Base-by-base conservation (phyloP, 441 rosid species). In the Pelargonium citronellum region DNA sequence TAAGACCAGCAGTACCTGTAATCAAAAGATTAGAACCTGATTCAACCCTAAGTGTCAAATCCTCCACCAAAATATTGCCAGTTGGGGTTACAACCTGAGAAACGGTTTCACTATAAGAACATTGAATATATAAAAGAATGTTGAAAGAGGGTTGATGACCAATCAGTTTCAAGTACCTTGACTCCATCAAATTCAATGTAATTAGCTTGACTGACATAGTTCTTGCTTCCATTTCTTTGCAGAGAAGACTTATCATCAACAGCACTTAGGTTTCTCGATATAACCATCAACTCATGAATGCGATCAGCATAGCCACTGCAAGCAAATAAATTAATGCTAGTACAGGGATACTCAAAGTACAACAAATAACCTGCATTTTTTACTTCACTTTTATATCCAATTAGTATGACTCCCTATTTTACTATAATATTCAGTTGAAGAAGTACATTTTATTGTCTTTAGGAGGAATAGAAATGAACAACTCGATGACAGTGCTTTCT, bases 271-370 rank as follows among this genome's bases (percentile, higher is more conserved):
- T 91, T 98, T 79, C 89, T 91, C 67, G 98, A 96, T 84, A 96
- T 79, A 66, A 78, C 83, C 80, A 91, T 80, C 77, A 96, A 78
- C 79, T 96, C 99, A 77, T 92, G 90, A 86, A 96, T 96, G 73
- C 98, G 98, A 71, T 91, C 92, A 70, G 99, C 99, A 82, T 91
- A 96, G 73, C 99, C 99, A 87, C 99, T 93, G 86, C 16, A 71
- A 77, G 49, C 16, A 67, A 67, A 20, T 11, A 66, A 19, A n/a
- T 30, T 65, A 34, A 5, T 0, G 39, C 20, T 13, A 72, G 78
- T 37, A 68, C n/a, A 44, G 74, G 67, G 5, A 11, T 10, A 15
- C 6, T 68, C 22, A 44, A 68, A 76, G 73, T 34, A 64, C 67
- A 49, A 61, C 64, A 55, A 11, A 41, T 5, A 67, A 64, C 39